phyloP scores from a whole-genome alignment of 164 flowering plant genomes.

The Buxus sempervirens region DNA sequence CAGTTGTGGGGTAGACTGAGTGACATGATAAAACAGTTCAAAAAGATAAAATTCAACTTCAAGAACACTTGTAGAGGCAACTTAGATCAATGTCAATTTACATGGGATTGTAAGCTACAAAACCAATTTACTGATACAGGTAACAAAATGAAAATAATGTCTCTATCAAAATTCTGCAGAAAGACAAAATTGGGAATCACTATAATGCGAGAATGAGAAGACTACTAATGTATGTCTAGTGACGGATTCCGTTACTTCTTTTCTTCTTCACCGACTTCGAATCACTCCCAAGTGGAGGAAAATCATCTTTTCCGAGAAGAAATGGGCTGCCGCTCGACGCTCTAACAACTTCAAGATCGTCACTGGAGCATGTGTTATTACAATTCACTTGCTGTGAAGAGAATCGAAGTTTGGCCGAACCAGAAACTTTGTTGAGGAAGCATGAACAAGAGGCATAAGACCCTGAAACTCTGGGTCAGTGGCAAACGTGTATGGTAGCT shows the following conservation, averaged over 20 bases:
- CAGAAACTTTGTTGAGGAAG: slow-evolving; percentile 5
- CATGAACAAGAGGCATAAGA: slow-evolving; percentile 18
- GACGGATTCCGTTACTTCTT: background rate
- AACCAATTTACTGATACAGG: no score
- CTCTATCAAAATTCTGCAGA: no score
- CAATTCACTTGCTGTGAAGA: background rate
- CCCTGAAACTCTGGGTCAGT: slow-evolving; percentile 43
- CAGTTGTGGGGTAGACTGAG: no score
- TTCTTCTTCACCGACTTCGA: background rate
- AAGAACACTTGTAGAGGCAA: no score
- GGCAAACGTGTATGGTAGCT: slow-evolving; percentile 29
- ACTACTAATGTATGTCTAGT: background rate
- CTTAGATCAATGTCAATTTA: no score
- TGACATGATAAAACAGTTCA: no score
- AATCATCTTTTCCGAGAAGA: background rate
- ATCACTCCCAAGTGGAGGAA: background rate
- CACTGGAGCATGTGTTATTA: background rate
- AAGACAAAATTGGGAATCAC: no score
- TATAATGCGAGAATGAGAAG: no score
- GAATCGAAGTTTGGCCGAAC: background rate
- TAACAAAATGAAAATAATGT: no score
- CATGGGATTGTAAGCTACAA: no score
- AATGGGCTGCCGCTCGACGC: background rate
- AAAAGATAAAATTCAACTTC: no score
- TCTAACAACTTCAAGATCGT: background rate